These are phyloP conservation scores for Drosera spatulata DNA, from an alignment of 179 eudicot species.

Conservation along the genomic window DNA sequence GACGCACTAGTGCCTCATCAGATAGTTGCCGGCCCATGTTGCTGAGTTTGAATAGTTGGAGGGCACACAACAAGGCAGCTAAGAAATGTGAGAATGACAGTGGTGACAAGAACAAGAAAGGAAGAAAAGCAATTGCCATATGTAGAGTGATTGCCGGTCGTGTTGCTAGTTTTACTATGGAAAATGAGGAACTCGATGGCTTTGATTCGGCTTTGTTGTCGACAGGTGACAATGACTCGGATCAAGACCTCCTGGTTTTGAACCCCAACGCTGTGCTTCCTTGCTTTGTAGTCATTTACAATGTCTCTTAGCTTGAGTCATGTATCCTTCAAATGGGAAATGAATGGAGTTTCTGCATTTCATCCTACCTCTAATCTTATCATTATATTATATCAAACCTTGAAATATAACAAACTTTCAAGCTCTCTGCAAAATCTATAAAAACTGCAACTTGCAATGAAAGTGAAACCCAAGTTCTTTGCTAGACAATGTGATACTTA, in stretches of 20 bases:
- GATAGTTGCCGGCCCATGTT: neutral
- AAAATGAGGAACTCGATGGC: neutral
- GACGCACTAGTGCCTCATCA: neutral
- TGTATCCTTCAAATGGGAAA: too few species aligned
- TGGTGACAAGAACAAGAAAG: neutral
- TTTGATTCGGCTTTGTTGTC: conserved; percentile 5
- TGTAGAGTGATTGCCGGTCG: conserved; percentile 5
- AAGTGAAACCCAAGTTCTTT: too few species aligned
- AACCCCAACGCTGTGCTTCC: conserved; percentile 8
- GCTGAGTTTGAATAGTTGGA: neutral
- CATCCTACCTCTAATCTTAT: too few species aligned
- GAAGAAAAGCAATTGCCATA: conserved; percentile 2
- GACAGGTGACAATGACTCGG: neutral
- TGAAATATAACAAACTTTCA: too few species aligned
- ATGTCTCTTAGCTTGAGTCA: neutral
- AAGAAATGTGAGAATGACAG: neutral
- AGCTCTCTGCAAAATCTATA: too few species aligned
- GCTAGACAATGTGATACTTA: too few species aligned
- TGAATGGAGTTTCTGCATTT: too few species aligned
- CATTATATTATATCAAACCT: too few species aligned
- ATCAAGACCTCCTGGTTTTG: conserved; percentile 5
- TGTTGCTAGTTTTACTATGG: neutral
- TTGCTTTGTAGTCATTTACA: conserved; percentile 7
- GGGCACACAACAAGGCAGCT: conserved; percentile 3
- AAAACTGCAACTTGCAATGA: too few species aligned